Conservation (phyloP, 2,329 filamentous ascomycete species). For the Cladophialophora immunda region DNA sequence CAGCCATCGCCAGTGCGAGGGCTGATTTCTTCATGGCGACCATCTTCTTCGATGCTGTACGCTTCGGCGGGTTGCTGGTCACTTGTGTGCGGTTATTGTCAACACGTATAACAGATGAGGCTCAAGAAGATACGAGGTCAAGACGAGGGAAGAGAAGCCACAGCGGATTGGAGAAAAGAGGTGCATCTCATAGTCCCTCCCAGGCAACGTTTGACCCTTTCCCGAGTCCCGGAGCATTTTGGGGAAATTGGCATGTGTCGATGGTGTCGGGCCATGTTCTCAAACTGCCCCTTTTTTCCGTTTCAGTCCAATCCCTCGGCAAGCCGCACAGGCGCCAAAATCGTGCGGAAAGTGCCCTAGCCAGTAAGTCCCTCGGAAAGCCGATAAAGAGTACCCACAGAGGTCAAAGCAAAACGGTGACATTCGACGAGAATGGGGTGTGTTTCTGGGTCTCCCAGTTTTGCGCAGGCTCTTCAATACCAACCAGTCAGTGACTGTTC, state of each 20-base stretch:
- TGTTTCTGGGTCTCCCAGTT: not conserved
- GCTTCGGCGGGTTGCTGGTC: not conserved
- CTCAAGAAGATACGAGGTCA: not conserved
- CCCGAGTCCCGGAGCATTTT: not conserved
- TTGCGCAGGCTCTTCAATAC: not conserved
- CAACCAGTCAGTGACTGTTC: not conserved
- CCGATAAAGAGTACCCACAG: not conserved
- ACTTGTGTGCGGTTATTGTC: not conserved
- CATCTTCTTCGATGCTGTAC: slow-evolving; percentile 13
- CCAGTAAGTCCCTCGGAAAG: not conserved
- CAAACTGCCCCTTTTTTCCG: slow-evolving; percentile 9
- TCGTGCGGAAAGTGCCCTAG: not conserved
- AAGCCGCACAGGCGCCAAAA: not conserved
- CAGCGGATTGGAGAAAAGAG: not conserved
- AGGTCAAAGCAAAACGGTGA: not conserved
- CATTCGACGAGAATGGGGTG: not conserved
- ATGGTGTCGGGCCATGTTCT: not conserved
- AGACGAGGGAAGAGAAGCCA: not conserved
- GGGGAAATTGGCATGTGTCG: slow-evolving; percentile 3
- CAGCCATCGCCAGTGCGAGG: slow-evolving; percentile 25
- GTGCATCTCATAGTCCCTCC: not conserved
- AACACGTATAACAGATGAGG: not conserved
- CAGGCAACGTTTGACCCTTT: not conserved
- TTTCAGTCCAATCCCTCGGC: not conserved
- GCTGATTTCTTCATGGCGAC: slow-evolving; percentile 22